Percentiles rank a stretch among this genome's conserved stretches.
phyloP scores from a whole-genome alignment of 2,329 filamentous ascomycete genomes.

The Hymenoscyphus fructigenus region DNA sequence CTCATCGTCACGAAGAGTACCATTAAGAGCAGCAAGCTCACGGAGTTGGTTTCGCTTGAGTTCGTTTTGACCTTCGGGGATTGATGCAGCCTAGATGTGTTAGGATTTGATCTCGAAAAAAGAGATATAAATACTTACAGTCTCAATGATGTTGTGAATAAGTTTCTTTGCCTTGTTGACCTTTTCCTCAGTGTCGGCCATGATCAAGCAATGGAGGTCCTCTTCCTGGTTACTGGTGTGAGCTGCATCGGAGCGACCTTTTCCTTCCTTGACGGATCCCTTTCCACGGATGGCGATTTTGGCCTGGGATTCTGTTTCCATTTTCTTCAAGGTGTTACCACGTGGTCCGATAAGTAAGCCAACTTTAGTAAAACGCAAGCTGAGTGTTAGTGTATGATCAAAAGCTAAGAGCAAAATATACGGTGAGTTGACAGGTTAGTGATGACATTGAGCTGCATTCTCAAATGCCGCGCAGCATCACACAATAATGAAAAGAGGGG shows the following conservation, averaged over 20 bases:
- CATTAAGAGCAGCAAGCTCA: conserved; percentile 96
- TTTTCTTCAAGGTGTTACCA: conserved; percentile 99
- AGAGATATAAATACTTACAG: conserved; percentile 58
- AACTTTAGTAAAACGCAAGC: conserved; percentile 85
- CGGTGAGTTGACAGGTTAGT: conserved; percentile 38
- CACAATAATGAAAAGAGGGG: conserved; percentile 43
- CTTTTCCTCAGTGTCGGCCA: conserved; percentile 99
- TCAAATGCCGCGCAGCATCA: conserved; percentile 38
- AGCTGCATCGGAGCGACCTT: conserved; percentile 96
- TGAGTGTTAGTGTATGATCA: conserved; percentile 79
- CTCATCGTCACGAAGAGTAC: conserved; percentile 97
- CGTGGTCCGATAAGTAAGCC: conserved; percentile 99
- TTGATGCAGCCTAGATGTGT: conserved; percentile 79
- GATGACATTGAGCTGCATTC: conserved; percentile 36
- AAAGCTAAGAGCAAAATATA: conserved; percentile 37
- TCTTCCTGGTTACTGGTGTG: conserved; percentile 99
- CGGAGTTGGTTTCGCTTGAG: conserved; percentile 98
- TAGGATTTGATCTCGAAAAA: conserved; percentile 27
- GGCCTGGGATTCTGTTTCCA: conserved; percentile 95
- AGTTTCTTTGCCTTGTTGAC: conserved; percentile 98
- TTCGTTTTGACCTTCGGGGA: conserved; percentile 97
- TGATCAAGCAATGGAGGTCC: conserved; percentile 97
- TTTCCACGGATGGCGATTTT: conserved; percentile 99
- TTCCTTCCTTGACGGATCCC: conserved; percentile 99
- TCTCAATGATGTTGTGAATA: conserved; percentile 98